Conservation (phyloP, 176 grass and related monocot genomes). For the Thalia dealbata region DNA sequence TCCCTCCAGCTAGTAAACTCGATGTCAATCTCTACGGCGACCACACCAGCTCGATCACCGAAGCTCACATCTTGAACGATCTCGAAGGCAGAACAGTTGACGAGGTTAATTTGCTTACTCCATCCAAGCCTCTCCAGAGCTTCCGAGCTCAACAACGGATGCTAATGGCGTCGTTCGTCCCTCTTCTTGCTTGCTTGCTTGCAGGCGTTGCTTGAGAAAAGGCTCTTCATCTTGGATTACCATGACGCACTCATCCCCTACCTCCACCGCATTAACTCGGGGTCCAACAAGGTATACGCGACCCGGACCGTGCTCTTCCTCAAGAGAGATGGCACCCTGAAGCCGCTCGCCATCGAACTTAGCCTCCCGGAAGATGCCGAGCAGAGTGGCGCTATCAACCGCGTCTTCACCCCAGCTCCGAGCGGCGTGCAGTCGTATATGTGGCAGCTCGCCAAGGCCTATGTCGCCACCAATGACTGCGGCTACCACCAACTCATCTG, state of each 20-base stretch:
- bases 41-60: slow-evolving; percentile 77
- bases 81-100: slow-evolving; percentile 51
- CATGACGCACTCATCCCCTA: slow-evolving; percentile 75
- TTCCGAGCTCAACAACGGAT: no score
- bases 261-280: slow-evolving; percentile 51
- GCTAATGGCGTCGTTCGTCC: background rate
- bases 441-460: slow-evolving; percentile 95
- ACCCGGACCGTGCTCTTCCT: slow-evolving; percentile 63
- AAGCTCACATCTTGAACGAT: slow-evolving; percentile 45
- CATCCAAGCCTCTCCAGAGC: no score
- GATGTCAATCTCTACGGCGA: slow-evolving; percentile 46
- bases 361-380: slow-evolving; percentile 44
- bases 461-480: slow-evolving; percentile 71
- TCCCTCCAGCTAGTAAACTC: slow-evolving; percentile 69
- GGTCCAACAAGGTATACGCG: slow-evolving; percentile 64
- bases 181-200: background rate
- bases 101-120: slow-evolving; percentile 32
- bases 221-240: slow-evolving; percentile 81
- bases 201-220: slow-evolving; percentile 51
- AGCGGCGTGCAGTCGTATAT: slow-evolving; percentile 30
- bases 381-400: slow-evolving; percentile 35
- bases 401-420: slow-evolving; percentile 49
- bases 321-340: slow-evolving; percentile 56
- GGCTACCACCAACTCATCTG: slow-evolving; percentile 87
- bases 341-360: slow-evolving; percentile 70